phyloP scores from a whole-genome alignment of 805 yeast species.

The Lachancea thermotolerans region DNA sequence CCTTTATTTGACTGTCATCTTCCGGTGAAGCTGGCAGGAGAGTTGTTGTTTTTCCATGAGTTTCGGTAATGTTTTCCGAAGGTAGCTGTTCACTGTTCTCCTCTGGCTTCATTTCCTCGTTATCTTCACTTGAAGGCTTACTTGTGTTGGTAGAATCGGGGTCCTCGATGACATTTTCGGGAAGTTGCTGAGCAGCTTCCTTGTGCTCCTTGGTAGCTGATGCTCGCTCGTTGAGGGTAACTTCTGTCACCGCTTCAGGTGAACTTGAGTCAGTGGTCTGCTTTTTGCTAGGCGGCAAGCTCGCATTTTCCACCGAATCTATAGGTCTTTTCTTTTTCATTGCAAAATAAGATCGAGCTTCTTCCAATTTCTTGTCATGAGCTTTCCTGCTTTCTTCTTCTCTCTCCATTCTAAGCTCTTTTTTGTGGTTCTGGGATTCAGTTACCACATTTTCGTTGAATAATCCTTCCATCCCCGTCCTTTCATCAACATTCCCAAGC shows the following conservation, averaged over 20 bases:
- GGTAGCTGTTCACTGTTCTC: too few relatives aligned
- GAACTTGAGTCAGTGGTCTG: neutral
- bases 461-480: slow-evolving; percentile 35
- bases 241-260: slow-evolving; percentile 5
- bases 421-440: slow-evolving; percentile 10
- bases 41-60: too few relatives aligned
- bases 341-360: slow-evolving; percentile 9
- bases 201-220: too few relatives aligned
- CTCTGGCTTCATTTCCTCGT: too few relatives aligned
- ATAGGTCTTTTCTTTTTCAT: slow-evolving; percentile 13
- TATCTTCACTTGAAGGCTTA: too few relatives aligned
- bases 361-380: neutral
- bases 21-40: too few relatives aligned
- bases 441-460: slow-evolving; percentile 25
- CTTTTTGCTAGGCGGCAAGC: slow-evolving; percentile 8
- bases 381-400: slow-evolving; percentile 2
- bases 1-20: too few relatives aligned
- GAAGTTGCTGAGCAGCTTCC: too few relatives aligned
- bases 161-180: too few relatives aligned
- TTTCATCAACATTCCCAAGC: slow-evolving; percentile 32
- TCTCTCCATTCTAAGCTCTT: neutral
- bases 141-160: too few relatives aligned
- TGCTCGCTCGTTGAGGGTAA: neutral
- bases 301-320: slow-evolving; percentile 12
- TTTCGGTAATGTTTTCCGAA: too few relatives aligned